Conservation (phyloP, 2,329 filamentous ascomycete genomes). For the Monosporascus sp. region DNA sequence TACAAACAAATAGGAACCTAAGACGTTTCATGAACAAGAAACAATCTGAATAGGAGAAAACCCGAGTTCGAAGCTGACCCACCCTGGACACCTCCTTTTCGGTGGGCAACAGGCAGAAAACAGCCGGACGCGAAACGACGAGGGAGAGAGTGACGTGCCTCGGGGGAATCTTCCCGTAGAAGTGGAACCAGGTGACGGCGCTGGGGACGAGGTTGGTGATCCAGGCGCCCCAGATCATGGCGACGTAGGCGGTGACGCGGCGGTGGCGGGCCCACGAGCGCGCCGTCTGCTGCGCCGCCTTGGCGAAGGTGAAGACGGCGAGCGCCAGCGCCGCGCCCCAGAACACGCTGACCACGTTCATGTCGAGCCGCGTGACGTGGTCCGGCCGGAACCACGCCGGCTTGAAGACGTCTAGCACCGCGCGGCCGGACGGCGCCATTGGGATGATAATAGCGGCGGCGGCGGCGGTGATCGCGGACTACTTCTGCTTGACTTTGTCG, state of each 20-base stretch:
- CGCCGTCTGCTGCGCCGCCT: not conserved
- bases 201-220: not conserved
- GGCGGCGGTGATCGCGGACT: not conserved
- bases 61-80: too few species aligned
- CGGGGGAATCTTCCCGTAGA: not conserved
- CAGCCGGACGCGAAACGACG: too few species aligned
- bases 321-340: not conserved
- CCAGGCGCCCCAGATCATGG: conserved; percentile 1
- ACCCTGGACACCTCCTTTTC: too few species aligned
- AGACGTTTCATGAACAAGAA: too few species aligned
- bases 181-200: not conserved
- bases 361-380: not conserved
- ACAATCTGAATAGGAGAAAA: too few species aligned
- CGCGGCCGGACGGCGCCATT: not conserved
- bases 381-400: not conserved
- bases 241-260: not conserved
- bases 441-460: not conserved
- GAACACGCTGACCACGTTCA: not conserved
- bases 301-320: not conserved
- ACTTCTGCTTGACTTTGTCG: not conserved
- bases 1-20: too few species aligned
- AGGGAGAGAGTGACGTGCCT: not conserved
- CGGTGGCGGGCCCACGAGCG: not conserved
- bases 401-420: not conserved
- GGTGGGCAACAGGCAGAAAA: too few species aligned